Evolutionary conservation across 73 alveolate species (phyloP).

Genomic region (Paramecium bursaria): DNA sequence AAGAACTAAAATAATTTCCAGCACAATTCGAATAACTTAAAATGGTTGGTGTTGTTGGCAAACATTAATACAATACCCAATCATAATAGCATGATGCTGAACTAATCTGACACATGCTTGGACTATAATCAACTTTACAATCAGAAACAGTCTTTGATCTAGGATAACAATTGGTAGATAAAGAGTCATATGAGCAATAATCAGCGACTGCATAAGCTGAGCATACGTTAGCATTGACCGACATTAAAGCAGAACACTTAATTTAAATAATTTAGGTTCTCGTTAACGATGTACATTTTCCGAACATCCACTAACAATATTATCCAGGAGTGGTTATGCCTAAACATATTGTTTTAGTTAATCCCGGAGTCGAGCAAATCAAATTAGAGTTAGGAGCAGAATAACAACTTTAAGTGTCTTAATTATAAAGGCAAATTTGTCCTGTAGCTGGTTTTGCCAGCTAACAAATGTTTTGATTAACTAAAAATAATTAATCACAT

Average conservation of each 20-base stretch:
- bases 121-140: background rate
- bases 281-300: slow-evolving; percentile 28
- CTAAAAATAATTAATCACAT: too few species aligned
- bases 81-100: slow-evolving; percentile 54
- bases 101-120: background rate
- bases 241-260: background rate
- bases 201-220: slow-evolving; percentile 3
- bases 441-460: too few species aligned
- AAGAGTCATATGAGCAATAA: slow-evolving; percentile 28
- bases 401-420: too few species aligned
- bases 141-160: background rate
- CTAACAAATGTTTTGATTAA: too few species aligned
- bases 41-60: background rate
- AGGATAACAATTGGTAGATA: slow-evolving; percentile 15
- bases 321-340: slow-evolving; percentile 33
- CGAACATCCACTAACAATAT: slow-evolving; percentile 44
- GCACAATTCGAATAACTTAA: background rate
- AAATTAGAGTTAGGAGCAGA: too few species aligned
- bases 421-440: too few species aligned
- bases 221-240: slow-evolving; percentile 25
- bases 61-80: background rate
- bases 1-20: background rate
- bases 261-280: background rate
- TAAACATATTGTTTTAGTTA: slow-evolving; percentile 14
- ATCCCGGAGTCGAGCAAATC: slow-evolving; percentile 19